Evolutionary conservation across 1,139 yeast species (phyloP), one percentile per base, ranked within the genome.

Genomic region (Yamadazyma kanchanaburiensis): DNA sequence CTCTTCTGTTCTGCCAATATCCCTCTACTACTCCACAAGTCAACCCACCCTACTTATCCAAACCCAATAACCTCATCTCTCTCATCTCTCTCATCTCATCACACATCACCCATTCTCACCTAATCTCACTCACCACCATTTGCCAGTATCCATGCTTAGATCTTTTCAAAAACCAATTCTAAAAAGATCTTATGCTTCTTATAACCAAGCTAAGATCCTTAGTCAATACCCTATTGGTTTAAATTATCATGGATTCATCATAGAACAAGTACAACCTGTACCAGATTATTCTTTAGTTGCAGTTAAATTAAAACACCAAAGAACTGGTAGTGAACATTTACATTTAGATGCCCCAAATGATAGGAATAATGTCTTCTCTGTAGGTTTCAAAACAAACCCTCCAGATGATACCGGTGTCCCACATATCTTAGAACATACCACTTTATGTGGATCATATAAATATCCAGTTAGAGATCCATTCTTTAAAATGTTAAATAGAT

Each of bases 381-480:
- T 94, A 30, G 91, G 86, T 0, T 89, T 91, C 64, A 87, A 87
- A 57, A 91, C 99, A 0, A 85, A 88, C 46, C 95, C 98, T 0
- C 96, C 96, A 0, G 83, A 94, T 53, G 69, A 77, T 21, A 85
- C 96, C 2, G 99, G 99, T 10, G 86, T 91, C 4, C 97, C 99
- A 5, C 98, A 91, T 56, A 89, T 91, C 35, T 60, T 91, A 37
- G 97, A 91, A 53, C 98, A 91, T 53, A 89, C 96, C 6, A 88
- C 97, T 1, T 64, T 91, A 22, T 91, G 98, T 61, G 99, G 98
- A 3, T 86, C 96, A 1, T 66, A 73, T 36, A 84, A 82, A 51
- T 91, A 76, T 54, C 97, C 96, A 0, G 96, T 91, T 2, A 70
- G 96, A 45, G 98, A 91, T 57, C 98, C 99, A 3, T 91, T 91